A percentile compares a stretch with the other conserved stretches of the same genome.
Conservation (phyloP, 768 basidiomycete genomes). For the Lactarius tabidus region DNA sequence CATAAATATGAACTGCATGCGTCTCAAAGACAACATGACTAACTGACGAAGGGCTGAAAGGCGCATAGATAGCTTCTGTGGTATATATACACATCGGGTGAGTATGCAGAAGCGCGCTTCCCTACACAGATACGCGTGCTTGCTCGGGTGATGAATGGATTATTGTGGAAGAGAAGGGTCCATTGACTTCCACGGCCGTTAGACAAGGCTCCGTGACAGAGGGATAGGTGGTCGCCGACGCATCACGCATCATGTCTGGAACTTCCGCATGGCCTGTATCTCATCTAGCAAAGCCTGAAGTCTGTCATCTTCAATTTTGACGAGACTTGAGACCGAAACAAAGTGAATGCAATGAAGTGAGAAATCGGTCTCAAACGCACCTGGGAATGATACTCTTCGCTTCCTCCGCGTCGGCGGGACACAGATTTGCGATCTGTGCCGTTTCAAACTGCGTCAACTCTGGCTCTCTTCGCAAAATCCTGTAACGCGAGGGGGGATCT, state of each 20-base stretch:
- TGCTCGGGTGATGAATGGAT: background rate
- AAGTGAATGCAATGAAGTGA: constrained; percentile 30
- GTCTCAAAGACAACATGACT: background rate
- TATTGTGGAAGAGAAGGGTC: background rate
- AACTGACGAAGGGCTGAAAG: background rate
- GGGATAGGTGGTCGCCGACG: background rate
- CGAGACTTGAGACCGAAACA: constrained; percentile 47
- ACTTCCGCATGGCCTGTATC: constrained; percentile 87
- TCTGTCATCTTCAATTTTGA: constrained; percentile 84
- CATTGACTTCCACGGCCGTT: background rate
- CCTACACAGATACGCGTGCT: background rate
- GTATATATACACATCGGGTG: background rate
- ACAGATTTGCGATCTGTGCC: constrained; percentile 88
- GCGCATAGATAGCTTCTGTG: background rate
- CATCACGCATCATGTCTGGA: constrained; percentile 64
- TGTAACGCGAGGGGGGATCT: constrained; percentile 32
- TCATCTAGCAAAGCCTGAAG: constrained; percentile 80
- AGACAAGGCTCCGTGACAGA: background rate
- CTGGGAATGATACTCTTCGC: constrained; percentile 90
- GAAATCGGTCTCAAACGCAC: constrained; percentile 35
- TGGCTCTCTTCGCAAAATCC: constrained; percentile 74
- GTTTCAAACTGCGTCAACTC: constrained; percentile 87
- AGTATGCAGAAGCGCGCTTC: background rate
- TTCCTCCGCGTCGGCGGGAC: constrained; percentile 84
- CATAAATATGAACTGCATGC: constrained; percentile 9